Conservation (phyloP, 169 alveolate species). For the Cryptosporidium felis region DNA sequence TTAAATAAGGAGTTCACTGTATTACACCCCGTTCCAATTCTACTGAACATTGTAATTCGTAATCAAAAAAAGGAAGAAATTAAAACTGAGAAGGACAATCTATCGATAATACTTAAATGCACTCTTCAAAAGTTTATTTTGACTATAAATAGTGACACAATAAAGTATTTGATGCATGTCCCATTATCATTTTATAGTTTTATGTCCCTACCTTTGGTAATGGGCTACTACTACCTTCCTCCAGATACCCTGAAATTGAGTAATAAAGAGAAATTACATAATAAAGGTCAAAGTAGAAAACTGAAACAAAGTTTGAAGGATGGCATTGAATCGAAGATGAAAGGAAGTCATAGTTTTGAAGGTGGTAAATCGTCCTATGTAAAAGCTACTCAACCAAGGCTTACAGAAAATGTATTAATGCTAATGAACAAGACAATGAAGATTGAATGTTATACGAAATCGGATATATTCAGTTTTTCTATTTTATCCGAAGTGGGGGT, state of each 20-base stretch:
- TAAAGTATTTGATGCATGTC: slow-evolving; percentile 38
- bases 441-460: slow-evolving; percentile 22
- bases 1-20: slow-evolving; percentile 34
- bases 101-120: slow-evolving; percentile 13
- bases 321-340: background rate
- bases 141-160: slow-evolving; percentile 8
- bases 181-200: slow-evolving; percentile 48
- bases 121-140: slow-evolving; percentile 47
- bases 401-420: slow-evolving; percentile 4
- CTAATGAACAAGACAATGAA: slow-evolving; percentile 32
- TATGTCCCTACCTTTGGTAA: slow-evolving; percentile 11
- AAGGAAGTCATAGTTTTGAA: background rate
- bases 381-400: background rate
- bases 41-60: background rate
- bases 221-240: slow-evolving; percentile 57
- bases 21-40: slow-evolving; percentile 48
- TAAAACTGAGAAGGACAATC: slow-evolving; percentile 8
- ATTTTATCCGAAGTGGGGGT: slow-evolving; percentile 2
- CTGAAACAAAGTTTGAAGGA: background rate
- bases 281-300: background rate
- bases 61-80: slow-evolving; percentile 26
- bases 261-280: background rate
- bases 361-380: background rate
- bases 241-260: background rate
- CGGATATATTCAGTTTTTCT: slow-evolving; percentile 38